Conservation (phyloP, 495 filamentous ascomycete species). For the Penicillium salamii region DNA sequence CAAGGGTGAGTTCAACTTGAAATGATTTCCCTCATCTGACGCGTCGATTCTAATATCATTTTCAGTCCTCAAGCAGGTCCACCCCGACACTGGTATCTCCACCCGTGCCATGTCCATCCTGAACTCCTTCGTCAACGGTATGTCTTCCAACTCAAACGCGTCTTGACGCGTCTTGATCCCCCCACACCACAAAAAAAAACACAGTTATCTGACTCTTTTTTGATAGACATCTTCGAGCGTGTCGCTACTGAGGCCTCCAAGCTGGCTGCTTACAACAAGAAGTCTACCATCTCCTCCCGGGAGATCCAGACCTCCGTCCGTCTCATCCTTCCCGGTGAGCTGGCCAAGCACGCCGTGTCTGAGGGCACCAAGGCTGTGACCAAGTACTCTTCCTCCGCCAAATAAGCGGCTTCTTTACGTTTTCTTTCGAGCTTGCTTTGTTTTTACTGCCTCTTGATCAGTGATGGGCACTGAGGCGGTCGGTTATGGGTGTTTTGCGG, state of each 20-base stretch:
- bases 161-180: conserved; percentile 6
- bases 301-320: conserved; percentile 99
- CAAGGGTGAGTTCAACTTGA: conserved; percentile 70
- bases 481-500: conserved; percentile 64
- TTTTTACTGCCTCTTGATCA: conserved; percentile 53
- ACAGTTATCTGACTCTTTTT: conserved; percentile 11
- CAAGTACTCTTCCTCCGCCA: conserved; percentile 99
- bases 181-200: not conserved
- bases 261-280: conserved; percentile 99
- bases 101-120: conserved; percentile 99
- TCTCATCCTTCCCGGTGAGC: conserved; percentile 95
- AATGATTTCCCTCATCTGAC: conserved; percentile 10
- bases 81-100: conserved; percentile 99
- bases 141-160: conserved; percentile 27
- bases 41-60: conserved; percentile 25
- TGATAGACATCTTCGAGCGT: conserved; percentile 98
- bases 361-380: conserved; percentile 99
- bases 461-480: conserved; percentile 60
- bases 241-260: conserved; percentile 98
- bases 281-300: conserved; percentile 98
- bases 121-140: conserved; percentile 99
- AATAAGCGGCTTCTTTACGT: conserved; percentile 65
- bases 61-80: conserved; percentile 98
- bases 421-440: conserved; percentile 47
- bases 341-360: conserved; percentile 98